phyloP scores from a whole-genome alignment of 768 basidiomycete species.

The Russula brevipes region DNA sequence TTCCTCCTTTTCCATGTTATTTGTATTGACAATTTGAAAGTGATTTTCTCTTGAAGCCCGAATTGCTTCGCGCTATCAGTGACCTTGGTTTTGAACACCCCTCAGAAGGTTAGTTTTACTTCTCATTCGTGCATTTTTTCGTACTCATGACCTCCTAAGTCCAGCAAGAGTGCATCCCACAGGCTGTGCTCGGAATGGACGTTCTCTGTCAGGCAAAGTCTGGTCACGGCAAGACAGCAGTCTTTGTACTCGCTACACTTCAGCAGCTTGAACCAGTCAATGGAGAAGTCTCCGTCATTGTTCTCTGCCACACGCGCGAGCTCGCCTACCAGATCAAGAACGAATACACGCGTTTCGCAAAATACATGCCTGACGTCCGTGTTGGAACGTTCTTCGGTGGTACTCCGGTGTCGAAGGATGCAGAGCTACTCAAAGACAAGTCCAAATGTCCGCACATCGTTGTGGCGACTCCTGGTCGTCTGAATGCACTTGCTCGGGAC shows the following conservation, averaged over 20 bases:
- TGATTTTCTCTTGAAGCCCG: slow-evolving; percentile 97
- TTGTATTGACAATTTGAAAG: slow-evolving; percentile 38
- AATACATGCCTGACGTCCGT: slow-evolving; percentile 99
- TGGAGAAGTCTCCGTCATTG: slow-evolving; percentile 95
- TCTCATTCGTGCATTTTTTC: neutral
- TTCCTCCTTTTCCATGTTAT: neutral
- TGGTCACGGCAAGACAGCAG: slow-evolving; percentile 97
- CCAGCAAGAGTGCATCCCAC: slow-evolving; percentile 99
- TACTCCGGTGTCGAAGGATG: slow-evolving; percentile 89
- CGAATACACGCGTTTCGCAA: slow-evolving; percentile 97
- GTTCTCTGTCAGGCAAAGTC: slow-evolving; percentile 99
- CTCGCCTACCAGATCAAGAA: slow-evolving; percentile 99
- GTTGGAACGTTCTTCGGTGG: slow-evolving; percentile 98
- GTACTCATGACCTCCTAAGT: slow-evolving; percentile 44
- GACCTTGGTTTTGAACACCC: slow-evolving; percentile 99
- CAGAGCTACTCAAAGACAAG: slow-evolving; percentile 92
- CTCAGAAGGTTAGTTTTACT: slow-evolving; percentile 73
- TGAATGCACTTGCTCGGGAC: slow-evolving; percentile 93
- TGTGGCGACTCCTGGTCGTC: slow-evolving; percentile 94
- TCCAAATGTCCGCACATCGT: slow-evolving; percentile 97
- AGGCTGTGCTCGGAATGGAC: slow-evolving; percentile 99
- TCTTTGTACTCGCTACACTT: slow-evolving; percentile 95
- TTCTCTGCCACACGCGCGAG: slow-evolving; percentile 98
- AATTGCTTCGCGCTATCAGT: slow-evolving; percentile 93
- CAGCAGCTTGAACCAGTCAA: slow-evolving; percentile 98